A percentile compares a stretch with the other conserved stretches of the same genome.
Evolutionary conservation across 2,329 filamentous ascomycete species (phyloP).

Genomic region (Pseudofabraea citricarpa): DNA sequence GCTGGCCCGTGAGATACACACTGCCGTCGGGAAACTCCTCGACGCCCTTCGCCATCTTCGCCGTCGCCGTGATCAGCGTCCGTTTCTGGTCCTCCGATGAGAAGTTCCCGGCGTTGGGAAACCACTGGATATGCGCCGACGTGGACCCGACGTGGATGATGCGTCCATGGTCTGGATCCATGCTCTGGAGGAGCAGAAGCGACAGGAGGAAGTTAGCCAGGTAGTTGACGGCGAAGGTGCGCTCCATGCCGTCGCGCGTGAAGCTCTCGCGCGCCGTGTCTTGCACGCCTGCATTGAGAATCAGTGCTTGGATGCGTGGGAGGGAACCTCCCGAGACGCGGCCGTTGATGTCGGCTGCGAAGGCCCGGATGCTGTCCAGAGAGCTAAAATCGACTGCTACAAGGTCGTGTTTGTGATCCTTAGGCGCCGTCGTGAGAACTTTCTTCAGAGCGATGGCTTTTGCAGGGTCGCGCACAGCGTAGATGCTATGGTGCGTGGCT

Average conservation of each 20-base stretch:
- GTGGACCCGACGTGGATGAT: slow-evolving; percentile 28
- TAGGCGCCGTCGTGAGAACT: slow-evolving; percentile 3
- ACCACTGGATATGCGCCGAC: too few relatives aligned
- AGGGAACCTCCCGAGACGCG: slow-evolving; percentile 15
- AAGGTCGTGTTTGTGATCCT: slow-evolving; percentile 3
- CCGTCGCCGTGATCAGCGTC: too few relatives aligned
- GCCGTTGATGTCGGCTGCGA: slow-evolving; percentile 10
- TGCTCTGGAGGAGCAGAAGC: slow-evolving; percentile 28
- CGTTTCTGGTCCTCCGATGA: too few relatives aligned
- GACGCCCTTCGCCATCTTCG: too few relatives aligned
- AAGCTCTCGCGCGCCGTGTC: slow-evolving; percentile 19
- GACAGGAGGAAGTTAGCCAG: slow-evolving; percentile 30
- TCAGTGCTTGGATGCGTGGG: slow-evolving; percentile 15
- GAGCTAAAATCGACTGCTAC: slow-evolving; percentile 8
- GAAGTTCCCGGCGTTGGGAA: too few relatives aligned
- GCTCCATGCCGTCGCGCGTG: slow-evolving; percentile 30
- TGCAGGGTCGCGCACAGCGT: slow-evolving; percentile 9
- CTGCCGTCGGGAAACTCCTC: too few relatives aligned
- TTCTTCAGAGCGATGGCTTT: slow-evolving; percentile 2
- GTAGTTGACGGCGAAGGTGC: slow-evolving; percentile 29
- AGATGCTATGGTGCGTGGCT: too few relatives aligned
- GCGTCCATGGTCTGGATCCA: slow-evolving; percentile 28
- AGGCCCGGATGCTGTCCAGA: background rate
- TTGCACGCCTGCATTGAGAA: slow-evolving; percentile 20
- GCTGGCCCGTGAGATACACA: too few relatives aligned